phyloP scores from a whole-genome alignment of 441 rosid species.

The Populus hybrid region DNA sequence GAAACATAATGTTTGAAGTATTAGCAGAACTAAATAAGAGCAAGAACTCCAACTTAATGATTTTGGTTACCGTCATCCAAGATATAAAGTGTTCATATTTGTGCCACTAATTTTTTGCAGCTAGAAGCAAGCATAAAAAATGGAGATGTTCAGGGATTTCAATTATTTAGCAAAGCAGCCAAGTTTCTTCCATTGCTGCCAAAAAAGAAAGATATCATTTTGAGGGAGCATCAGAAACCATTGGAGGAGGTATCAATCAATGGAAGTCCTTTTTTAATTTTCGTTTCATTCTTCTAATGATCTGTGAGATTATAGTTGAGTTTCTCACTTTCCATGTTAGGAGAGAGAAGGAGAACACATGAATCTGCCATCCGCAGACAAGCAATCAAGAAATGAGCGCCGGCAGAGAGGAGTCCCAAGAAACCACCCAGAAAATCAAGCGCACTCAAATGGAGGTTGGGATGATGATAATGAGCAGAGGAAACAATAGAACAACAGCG shows the following conservation, averaged over 20 bases:
- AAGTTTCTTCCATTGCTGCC: conserved; percentile 33
- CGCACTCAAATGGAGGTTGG: conserved; percentile 33
- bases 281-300: background rate
- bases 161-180: conserved; percentile 42
- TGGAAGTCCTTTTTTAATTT: background rate
- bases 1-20: background rate
- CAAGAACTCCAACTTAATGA: background rate
- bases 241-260: conserved; percentile 38
- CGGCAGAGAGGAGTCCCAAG: conserved; percentile 27
- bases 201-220: conserved; percentile 27
- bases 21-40: background rate
- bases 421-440: conserved; percentile 28
- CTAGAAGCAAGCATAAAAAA: conserved; percentile 81
- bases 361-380: conserved; percentile 37
- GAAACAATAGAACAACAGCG: conserved; percentile 20
- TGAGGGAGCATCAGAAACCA: conserved; percentile 27
- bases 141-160: conserved; percentile 77
- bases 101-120: conserved; percentile 30
- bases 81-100: background rate
- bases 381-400: conserved; percentile 32
- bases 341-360: conserved; percentile 18
- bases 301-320: conserved; percentile 6
- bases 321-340: conserved; percentile 21
- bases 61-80: background rate
- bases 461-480: conserved; percentile 28